Percentiles rank a stretch among this genome's conserved stretches.
phyloP scores from a whole-genome alignment of 495 filamentous ascomycete genomes.

The Cenococcum geophilum region DNA sequence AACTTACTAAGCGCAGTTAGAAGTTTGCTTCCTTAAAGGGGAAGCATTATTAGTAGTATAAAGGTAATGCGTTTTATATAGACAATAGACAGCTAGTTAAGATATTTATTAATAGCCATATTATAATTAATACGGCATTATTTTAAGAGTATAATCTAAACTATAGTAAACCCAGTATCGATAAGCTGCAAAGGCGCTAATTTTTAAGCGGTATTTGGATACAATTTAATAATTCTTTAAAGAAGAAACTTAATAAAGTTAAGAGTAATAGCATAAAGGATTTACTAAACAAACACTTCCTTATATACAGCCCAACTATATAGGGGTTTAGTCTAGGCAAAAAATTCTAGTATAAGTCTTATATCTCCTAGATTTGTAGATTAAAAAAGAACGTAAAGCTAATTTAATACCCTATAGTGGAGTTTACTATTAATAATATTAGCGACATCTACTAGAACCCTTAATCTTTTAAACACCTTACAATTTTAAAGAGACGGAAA shows the following conservation, averaged over 20 bases:
- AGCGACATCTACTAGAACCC: conserved; percentile 28
- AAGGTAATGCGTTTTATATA: too few relatives aligned
- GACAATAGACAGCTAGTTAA: too few relatives aligned
- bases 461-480: conserved; percentile 25
- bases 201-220: too few relatives aligned
- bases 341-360: too few relatives aligned
- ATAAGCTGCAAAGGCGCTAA: background rate
- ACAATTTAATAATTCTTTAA: background rate
- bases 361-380: too few relatives aligned
- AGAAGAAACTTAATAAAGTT: conserved; percentile 1
- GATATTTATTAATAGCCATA: conserved; percentile 19
- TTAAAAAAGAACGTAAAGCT: too few relatives aligned
- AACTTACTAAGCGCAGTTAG: too few relatives aligned
- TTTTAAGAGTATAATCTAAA: conserved; percentile 27
- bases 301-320: conserved; percentile 33
- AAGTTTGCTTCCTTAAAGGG: too few relatives aligned
- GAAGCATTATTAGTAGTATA: too few relatives aligned
- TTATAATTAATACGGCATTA: conserved; percentile 25
- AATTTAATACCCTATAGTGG: too few relatives aligned
- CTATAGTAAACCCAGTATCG: background rate
- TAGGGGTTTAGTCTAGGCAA: conserved; percentile 34
- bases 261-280: background rate
- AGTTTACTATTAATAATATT: conserved; percentile 19
- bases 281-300: conserved; percentile 25
- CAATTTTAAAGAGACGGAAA: conserved; percentile 27